Conservation (phyloP, 139 green algal genomes). For the Chlorella sp. region DNA sequence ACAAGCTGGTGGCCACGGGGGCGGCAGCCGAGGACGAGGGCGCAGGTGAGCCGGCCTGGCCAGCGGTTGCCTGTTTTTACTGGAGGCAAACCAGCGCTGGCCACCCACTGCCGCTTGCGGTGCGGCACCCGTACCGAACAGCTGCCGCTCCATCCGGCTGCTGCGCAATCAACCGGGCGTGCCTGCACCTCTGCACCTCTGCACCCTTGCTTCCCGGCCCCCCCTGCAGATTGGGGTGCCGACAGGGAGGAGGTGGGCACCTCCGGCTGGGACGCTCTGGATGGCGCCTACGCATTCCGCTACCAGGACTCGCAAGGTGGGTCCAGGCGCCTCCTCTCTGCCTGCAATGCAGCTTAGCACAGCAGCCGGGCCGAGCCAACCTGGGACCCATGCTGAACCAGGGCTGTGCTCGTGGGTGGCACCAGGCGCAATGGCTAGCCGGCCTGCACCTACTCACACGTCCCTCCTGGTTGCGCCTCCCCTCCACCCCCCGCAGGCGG, state of each 20-base stretch:
- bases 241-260: conserved; percentile 22
- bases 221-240: neutral
- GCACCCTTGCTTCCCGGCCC: neutral
- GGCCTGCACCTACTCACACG: neutral
- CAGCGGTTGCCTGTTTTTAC: neutral
- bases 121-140: too few species aligned
- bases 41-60: neutral
- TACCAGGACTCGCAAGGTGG: conserved; percentile 42
- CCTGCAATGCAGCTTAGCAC: neutral
- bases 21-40: conserved; percentile 45
- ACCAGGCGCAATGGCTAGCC: too few species aligned
- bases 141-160: too few species aligned
- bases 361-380: too few species aligned
- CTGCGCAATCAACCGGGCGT: too few species aligned
- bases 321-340: neutral
- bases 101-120: neutral
- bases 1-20: conserved; percentile 61
- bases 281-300: conserved; percentile 40
- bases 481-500: conserved; percentile 9
- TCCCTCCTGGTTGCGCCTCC: neutral
- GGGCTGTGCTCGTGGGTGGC: too few species aligned
- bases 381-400: too few species aligned
- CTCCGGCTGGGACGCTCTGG: conserved; percentile 40
- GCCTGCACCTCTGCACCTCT: neutral
- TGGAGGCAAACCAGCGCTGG: neutral